These are phyloP conservation scores for Verticillium klebahnii DNA, from an alignment of 2,329 filamentous ascomycete species.

Conservation along the genomic window DNA sequence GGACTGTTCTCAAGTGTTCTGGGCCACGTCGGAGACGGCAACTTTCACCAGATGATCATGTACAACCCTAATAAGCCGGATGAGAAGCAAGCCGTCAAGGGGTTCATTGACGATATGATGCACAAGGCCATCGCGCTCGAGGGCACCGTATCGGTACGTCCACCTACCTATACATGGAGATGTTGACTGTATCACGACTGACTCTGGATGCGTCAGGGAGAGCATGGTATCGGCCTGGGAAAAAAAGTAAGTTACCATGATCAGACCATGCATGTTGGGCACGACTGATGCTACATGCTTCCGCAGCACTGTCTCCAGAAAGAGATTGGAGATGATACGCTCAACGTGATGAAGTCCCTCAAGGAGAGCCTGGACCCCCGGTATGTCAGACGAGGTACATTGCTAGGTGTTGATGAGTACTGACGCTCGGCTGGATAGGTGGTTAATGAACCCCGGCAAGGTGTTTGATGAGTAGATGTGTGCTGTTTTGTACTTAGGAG, in stretches of 20 bases:
- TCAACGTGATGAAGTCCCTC: conserved; percentile 62
- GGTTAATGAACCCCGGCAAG: conserved; percentile 67
- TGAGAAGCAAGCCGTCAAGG: conserved; percentile 49
- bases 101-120: conserved; percentile 65
- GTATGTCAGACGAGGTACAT: conserved; percentile 12
- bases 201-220: conserved; percentile 34
- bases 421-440: conserved; percentile 26
- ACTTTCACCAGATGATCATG: conserved; percentile 58
- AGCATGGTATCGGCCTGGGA: conserved; percentile 66
- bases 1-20: conserved; percentile 63
- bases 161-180: too few species aligned
- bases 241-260: conserved; percentile 54
- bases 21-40: conserved; percentile 71
- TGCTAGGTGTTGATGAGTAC: neutral
- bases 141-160: neutral
- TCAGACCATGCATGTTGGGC: too few species aligned
- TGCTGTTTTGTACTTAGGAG: too few species aligned
- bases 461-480: conserved; percentile 47
- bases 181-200: neutral
- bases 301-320: conserved; percentile 50
- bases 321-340: conserved; percentile 58
- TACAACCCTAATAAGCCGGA: conserved; percentile 45
- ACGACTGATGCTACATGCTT: too few species aligned
- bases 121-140: conserved; percentile 59
- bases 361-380: conserved; percentile 59